A percentile compares a stretch with the other conserved stretches of the same genome.
These are phyloP conservation scores for Cynara cardunculus DNA, from an alignment of 129 eudicot species.

Conservation along the genomic window DNA sequence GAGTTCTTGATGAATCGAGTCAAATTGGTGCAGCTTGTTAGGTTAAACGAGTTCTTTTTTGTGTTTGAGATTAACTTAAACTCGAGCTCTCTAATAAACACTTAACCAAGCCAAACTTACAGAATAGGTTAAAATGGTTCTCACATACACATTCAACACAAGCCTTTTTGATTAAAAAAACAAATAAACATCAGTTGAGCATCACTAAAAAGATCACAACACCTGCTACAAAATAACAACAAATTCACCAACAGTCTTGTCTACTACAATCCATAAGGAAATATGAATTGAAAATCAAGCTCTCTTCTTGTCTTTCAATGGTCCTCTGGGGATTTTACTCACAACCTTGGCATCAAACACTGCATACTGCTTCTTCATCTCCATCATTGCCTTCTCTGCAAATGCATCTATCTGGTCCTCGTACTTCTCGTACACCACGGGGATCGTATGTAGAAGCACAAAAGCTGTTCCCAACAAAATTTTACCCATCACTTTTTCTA, in stretches of 20 bases:
- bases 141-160: slow-evolving; percentile 3
- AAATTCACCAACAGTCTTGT: not conserved
- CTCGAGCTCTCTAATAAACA: too few relatives aligned
- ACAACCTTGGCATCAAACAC: slow-evolving; percentile 45
- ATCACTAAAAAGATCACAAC: slow-evolving; percentile 11
- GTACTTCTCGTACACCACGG: slow-evolving; percentile 84
- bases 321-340: slow-evolving; percentile 45
- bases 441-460: slow-evolving; percentile 72
- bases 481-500: not conserved
- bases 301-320: slow-evolving; percentile 41
- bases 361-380: slow-evolving; percentile 40
- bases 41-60: too few relatives aligned
- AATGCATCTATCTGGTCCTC: slow-evolving; percentile 67
- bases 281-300: slow-evolving; percentile 12
- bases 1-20: too few relatives aligned
- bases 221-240: slow-evolving; percentile 3
- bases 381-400: slow-evolving; percentile 46
- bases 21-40: too few relatives aligned
- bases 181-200: slow-evolving; percentile 15
- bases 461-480: slow-evolving; percentile 39
- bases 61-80: too few relatives aligned
- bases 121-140: not conserved
- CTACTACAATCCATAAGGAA: too few relatives aligned
- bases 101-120: not conserved
- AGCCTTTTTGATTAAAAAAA: not conserved